phyloP scores from a whole-genome alignment of 371 early-diverging fungal genomes.

The Syncephalastrum racemosum region DNA sequence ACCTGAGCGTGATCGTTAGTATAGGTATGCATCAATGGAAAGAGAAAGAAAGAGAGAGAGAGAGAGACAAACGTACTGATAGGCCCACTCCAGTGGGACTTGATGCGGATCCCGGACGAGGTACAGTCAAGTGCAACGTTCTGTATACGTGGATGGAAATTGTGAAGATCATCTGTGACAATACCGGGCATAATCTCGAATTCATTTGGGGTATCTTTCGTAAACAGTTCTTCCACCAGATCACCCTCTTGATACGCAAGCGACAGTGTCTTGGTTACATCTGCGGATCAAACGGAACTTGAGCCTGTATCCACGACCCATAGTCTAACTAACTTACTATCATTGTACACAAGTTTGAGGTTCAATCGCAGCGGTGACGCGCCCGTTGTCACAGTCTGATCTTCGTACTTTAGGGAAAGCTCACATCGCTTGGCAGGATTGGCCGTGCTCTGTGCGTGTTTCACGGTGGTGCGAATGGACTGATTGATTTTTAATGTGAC shows the following conservation, averaged over 20 bases:
- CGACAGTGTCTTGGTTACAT: slow-evolving; percentile 18
- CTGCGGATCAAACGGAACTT: background rate
- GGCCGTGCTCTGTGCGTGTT: slow-evolving; percentile 3
- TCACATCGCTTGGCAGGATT: slow-evolving; percentile 12
- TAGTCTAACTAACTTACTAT: background rate
- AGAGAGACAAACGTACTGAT: background rate
- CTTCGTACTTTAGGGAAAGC: slow-evolving; percentile 5
- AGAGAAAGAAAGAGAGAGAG: too few relatives aligned
- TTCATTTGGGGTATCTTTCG: slow-evolving; percentile 12
- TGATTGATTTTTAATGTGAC: background rate
- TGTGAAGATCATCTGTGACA: slow-evolving; percentile 12
- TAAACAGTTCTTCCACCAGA: slow-evolving; percentile 10
- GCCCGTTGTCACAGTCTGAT: too few relatives aligned
- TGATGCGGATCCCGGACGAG: slow-evolving; percentile 10
- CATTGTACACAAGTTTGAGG: slow-evolving; percentile 4
- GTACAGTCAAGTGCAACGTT: slow-evolving; percentile 19
- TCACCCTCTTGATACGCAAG: slow-evolving; percentile 18
- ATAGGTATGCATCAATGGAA: slow-evolving; percentile 2
- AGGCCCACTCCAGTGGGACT: slow-evolving; percentile 9
- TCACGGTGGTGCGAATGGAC: background rate
- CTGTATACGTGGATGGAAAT: slow-evolving; percentile 12
- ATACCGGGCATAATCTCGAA: slow-evolving; percentile 17
- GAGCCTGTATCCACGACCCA: background rate
- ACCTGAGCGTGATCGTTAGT: slow-evolving; percentile 1
- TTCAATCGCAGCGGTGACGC: background rate